A percentile compares a stretch with the other conserved stretches of the same genome.
phyloP scores from a whole-genome alignment of 345 rosid species.

The Populus ilicifolia region DNA sequence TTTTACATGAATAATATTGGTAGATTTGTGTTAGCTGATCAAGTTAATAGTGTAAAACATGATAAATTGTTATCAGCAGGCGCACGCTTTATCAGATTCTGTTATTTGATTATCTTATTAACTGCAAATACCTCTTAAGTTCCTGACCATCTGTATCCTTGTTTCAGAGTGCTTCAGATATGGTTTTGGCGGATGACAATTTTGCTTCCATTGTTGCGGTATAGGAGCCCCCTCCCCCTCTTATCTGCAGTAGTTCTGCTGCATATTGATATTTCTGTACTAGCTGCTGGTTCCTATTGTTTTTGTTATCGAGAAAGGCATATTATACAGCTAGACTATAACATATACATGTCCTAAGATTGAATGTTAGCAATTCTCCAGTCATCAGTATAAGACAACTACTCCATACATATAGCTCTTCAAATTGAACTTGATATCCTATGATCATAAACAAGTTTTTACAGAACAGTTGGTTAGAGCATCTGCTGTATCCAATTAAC shows the following conservation, averaged over 20 bases:
- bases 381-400: background rate
- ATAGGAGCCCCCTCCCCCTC: conserved; percentile 24
- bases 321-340: background rate
- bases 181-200: conserved; percentile 99
- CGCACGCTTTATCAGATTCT: background rate
- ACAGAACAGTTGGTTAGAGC: background rate
- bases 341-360: background rate
- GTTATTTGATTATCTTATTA: background rate
- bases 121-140: background rate
- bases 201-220: conserved; percentile 98
- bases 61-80: background rate
- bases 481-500: background rate
- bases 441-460: background rate
- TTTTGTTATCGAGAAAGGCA: background rate
- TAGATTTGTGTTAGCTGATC: background rate
- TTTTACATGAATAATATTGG: background rate
- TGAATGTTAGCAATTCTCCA: background rate
- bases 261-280: conserved; percentile 4
- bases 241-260: conserved; percentile 2
- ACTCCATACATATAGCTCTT: background rate
- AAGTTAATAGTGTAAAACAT: background rate
- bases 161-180: conserved; percentile 95
- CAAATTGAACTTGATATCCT: background rate
- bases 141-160: conserved; percentile 16
- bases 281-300: background rate